Evolutionary conservation across 306 rosid species (phyloP), one percentile per base, ranked within the genome.

Genomic region (Pyrus betulifolia): DNA sequence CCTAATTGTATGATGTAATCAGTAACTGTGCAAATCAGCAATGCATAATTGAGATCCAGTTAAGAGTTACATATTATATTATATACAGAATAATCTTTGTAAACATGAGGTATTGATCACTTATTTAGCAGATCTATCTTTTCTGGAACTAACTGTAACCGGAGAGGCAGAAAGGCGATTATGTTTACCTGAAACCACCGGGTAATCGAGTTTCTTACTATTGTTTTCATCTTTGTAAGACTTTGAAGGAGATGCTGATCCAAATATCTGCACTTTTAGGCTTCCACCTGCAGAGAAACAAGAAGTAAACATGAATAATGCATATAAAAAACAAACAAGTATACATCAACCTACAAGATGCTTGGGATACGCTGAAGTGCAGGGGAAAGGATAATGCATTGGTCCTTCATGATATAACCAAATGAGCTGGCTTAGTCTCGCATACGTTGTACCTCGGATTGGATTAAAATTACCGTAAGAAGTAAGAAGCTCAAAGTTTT

Each of bases 211-310:
- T 76, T 84, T 80, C 82, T 84, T 69, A 72, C n/a, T 65, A 75
- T 17, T 40, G 15, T 70, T 78, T 42, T 70, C 79, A 77, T 76
- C 72, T 82, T 77, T 65, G 19, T 44, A 42, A 18, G 89, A 79
- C 57, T 84, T 70, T 15, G 80, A 15, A 38, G 87, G 25, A 62
- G 83, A 79, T 35, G 75, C 28, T 17, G 87, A 71, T 71, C 91
- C 90, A 73, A 83, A 64, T 69, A 91, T 74, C 86, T 91, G 92
- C 71, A 91, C 90, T 13, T 91, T 71, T 67, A 91, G 77, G 87
- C 93, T 91, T 73, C 96, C 96, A 71, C 83, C 93, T 91, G 22
- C 66, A 81, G 40, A 45, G 61, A 66, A 38, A 85, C 51, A 59
- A 57, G 64, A 73, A 18, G 64, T 72, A 55, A 54, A 54, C 52